Evolutionary conservation across 768 basidiomycete genomes (phyloP), one percentile per base, ranked within the genome.

Genomic region (Rossbeevera mucosa): DNA sequence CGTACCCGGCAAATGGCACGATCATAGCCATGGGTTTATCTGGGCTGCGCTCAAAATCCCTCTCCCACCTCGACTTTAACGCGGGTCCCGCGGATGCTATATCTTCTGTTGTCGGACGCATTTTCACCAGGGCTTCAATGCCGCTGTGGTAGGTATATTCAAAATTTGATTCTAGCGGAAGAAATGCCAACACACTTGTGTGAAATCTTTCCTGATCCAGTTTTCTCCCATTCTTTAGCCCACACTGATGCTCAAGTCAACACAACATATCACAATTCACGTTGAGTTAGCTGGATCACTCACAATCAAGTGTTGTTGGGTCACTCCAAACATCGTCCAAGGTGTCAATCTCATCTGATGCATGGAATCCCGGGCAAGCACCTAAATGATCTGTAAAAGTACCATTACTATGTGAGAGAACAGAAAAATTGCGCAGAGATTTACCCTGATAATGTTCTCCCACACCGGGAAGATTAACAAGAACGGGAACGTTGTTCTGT

Each of bases 1-100:
- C 72, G 44, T 57, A 81, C 79, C 71, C 73, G 4, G 76, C 65
- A 20, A 75, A 54, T 0, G 71, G 54, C 0, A 66, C 75, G 13
- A 80, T 59, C 54, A 73, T 71, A 50, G 78, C 56, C 12, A 80
- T 74, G 7, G 82, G 76, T 54, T 83, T 84, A 60, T 85, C 83
- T 1, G 77, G 76, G 7, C 70, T 70, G 21, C 71, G 63, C 20
- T 65, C 72, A 45, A 78, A 85, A 62, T 77, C 79, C 5, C 66
- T 64, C 5, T 75, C 66, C 83, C 83, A 86, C 42, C 72, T 65
- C 28, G 65, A 47, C 36, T 70, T 61, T 57, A 85, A 84, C 5
- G 59, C 69, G 6, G 78, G 72, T 0, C 71, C 72, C 24, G 83
- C 65, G 9, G 72, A 71, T 50, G 73, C 65, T 20, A 82, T 64